Conservation (phyloP, 2,329 filamentous ascomycete species). For the Hymenotorrendiella dingleyae region DNA sequence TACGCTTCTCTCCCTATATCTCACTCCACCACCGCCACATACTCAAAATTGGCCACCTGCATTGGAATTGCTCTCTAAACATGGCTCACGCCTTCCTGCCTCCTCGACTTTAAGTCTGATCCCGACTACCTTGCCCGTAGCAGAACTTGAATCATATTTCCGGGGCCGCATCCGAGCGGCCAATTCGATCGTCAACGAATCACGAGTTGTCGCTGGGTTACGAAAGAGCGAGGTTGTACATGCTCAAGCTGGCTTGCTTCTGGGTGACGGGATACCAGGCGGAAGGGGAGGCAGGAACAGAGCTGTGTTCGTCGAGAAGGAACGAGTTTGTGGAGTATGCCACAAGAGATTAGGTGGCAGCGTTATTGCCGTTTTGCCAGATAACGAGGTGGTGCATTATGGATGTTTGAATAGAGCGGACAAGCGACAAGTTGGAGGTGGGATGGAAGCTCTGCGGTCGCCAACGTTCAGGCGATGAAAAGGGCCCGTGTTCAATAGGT, state of each 20-base stretch:
- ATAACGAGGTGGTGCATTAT: conserved; percentile 77
- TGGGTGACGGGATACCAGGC: conserved; percentile 59
- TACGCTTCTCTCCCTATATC: conserved; percentile 81
- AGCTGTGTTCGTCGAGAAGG: conserved; percentile 78
- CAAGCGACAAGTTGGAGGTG: conserved; percentile 24
- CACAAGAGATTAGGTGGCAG: conserved; percentile 88
- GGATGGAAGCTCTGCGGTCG: conserved; percentile 18
- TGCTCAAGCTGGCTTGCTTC: conserved; percentile 64
- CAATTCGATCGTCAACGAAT: conserved; percentile 75
- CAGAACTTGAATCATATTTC: conserved; percentile 84
- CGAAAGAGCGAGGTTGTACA: conserved; percentile 74
- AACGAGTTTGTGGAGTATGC: conserved; percentile 85
- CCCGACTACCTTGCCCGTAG: conserved; percentile 70
- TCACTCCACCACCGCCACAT: conserved; percentile 71
- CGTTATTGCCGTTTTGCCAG: conserved; percentile 83
- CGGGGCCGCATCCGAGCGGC: conserved; percentile 81
- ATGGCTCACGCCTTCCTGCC: conserved; percentile 86
- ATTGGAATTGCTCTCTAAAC: conserved; percentile 79
- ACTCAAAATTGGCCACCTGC: conserved; percentile 71
- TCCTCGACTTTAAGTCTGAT: conserved; percentile 81
- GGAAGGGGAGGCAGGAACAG: conserved; percentile 52
- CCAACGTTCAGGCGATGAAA: conserved; percentile 19
- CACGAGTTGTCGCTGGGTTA: conserved; percentile 69
- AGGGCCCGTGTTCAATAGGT: conserved; percentile 1
- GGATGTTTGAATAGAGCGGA: conserved; percentile 59